These are phyloP conservation scores for Melastoma malabathricum DNA, from an alignment of 345 rosid species.

Conservation along the genomic window DNA sequence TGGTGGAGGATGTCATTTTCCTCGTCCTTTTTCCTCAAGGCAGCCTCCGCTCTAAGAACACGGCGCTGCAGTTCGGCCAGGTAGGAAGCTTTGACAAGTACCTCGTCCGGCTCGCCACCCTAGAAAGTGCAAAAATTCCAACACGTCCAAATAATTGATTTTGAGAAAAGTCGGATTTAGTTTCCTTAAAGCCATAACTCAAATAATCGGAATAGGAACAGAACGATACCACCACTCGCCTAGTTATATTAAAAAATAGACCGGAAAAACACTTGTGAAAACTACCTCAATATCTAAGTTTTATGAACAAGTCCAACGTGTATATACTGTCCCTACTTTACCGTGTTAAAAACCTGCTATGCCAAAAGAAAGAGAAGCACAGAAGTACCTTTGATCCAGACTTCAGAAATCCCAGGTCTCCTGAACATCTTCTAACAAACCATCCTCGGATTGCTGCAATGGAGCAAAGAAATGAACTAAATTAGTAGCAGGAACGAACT, in stretches of 20 bases:
- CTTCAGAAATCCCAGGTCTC: constrained; percentile 49
- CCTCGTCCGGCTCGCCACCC: constrained; percentile 66
- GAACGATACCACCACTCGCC: too few relatives aligned
- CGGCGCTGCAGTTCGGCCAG: constrained; percentile 88
- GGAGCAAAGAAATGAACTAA: constrained; percentile 5
- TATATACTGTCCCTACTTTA: too few relatives aligned
- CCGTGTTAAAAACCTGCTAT: neutral
- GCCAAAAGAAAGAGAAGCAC: neutral
- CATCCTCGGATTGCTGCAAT: constrained; percentile 80
- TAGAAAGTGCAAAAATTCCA: constrained; percentile 14
- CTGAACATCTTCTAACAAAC: constrained; percentile 90
- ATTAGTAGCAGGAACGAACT: neutral
- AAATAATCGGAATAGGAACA: too few relatives aligned
- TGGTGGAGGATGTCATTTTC: constrained; percentile 93
- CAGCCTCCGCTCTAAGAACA: constrained; percentile 88
- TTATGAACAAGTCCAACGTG: too few relatives aligned
- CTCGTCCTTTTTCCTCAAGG: constrained; percentile 79
- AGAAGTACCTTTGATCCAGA: constrained; percentile 45
- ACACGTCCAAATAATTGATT: neutral
- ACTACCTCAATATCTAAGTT: too few relatives aligned
- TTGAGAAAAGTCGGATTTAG: too few relatives aligned
- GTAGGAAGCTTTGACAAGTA: constrained; percentile 75
- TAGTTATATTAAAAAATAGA: too few relatives aligned
- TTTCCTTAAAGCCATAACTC: too few relatives aligned
- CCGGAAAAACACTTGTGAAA: too few relatives aligned